Base-by-base conservation (phyloP, 495 filamentous ascomycete genomes). In the Durotheca rogersii region DNA sequence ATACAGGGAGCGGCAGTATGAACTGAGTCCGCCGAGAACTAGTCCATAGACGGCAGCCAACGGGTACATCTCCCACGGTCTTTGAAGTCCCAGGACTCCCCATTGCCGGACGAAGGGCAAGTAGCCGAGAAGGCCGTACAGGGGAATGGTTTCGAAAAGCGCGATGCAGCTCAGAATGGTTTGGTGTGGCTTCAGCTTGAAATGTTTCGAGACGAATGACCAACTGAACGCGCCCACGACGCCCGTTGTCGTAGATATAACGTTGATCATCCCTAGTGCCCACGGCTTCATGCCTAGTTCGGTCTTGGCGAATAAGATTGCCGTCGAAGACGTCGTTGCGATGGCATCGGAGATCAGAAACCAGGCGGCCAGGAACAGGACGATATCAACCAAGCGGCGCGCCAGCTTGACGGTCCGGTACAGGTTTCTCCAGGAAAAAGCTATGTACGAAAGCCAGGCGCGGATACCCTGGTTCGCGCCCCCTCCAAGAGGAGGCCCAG, bases 41-140 rank as follows among this genome's bases (percentile, higher is more conserved):
- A 98, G 80, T 2, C 93, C 93, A 61, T 96, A 98, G 35, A 98
- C 79, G 4, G 85, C 86, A 0, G 89, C 90, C 1, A 98, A 72
- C 2, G 89, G 88, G 64, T 93, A 97, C 90, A 98, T 96, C 64
- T 98, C 93, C 89, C 90, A 95, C 7, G 86, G 87, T 56, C 90
- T 85, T 60, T 95, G 91, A 18, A 98, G 77, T 3, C 93, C 93
- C 25, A 92, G 72, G 9, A 86, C 79, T 0, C 91, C 92, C 62
- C 85, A 77, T 15, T 73, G 73, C 58, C 82, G 74, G 45, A 98
- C 79, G 4, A 89, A 82, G 2, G 91, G 90, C 15, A 97, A 76
- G 61, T 92, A 98, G 0, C 92, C 92, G 9, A 96, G 67, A 1
- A 98, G 78, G 0, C 90, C 92, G 61, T 98, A 98, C 2, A 97